phyloP scores from a whole-genome alignment of 257 asterid species.

The Nicotiana obtusifolia region DNA sequence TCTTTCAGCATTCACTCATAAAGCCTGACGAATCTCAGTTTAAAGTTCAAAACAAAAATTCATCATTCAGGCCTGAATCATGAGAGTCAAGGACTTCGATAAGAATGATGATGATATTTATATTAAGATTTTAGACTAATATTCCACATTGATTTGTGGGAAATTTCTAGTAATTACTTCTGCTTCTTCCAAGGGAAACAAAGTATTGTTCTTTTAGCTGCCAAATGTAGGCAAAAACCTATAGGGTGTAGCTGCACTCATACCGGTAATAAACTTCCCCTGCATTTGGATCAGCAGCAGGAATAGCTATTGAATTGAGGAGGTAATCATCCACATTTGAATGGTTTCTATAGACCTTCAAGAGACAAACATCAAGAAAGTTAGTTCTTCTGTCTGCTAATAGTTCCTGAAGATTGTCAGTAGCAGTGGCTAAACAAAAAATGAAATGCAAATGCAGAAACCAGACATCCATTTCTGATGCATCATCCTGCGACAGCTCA shows the following conservation, averaged over 20 bases:
- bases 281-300: conserved; percentile 87
- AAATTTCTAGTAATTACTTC: too few relatives aligned
- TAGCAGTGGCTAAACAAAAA: background rate
- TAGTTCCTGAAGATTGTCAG: background rate
- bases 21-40: background rate
- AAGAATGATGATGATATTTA: background rate
- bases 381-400: background rate
- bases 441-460: background rate
- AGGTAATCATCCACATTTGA: conserved; percentile 85
- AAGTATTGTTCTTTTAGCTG: background rate
- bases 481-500: background rate
- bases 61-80: background rate
- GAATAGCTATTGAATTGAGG: conserved; percentile 60
- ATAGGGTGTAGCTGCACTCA: background rate
- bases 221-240: background rate
- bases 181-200: background rate
- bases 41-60: background rate
- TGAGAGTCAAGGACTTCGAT: background rate
- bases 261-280: conserved; percentile 96
- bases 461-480: background rate
- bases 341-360: conserved; percentile 65
- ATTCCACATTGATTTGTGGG: background rate
- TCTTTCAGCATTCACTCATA: background rate
- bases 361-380: background rate
- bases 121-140: background rate